Evolutionary conservation across 208 protist genomes (phyloP), one percentile per base, ranked within the genome.

Genomic region (Strigomonas culicis): DNA sequence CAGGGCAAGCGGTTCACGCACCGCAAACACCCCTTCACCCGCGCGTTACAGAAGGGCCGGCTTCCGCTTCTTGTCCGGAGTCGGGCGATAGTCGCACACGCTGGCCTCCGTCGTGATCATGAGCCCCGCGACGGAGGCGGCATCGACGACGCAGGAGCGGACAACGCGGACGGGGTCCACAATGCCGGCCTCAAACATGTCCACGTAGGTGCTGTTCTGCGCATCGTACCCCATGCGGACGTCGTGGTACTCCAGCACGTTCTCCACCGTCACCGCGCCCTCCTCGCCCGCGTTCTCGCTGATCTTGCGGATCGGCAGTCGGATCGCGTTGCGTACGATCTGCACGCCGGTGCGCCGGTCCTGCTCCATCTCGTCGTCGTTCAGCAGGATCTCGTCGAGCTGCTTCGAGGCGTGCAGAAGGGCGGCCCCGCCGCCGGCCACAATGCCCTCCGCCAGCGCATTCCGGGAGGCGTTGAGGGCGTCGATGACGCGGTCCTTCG

Each of bases 91-190:
- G 70, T 97, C 92, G 68, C 89, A 95, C 2, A 99, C 88, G 69
- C 97, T 97, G 44, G 86, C 91, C 81, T 99, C 98, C 24, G 97
- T 97, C 2, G 98, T 99, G 68, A 98, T 99, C 96, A 99, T 98
- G 25, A 99, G 84, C 24, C 97, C 93, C 4, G 98, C 94, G 21
- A 99, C 97, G 47, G 86, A 97, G 15, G 97, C 80, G 32, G 98
- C 97, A 68, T 99, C 97, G 36, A 88, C 75, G 28, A 99, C 79
- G n/a, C 98, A 97, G 19, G 98, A 97, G 57, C 93, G 83, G 57
- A 99, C 98, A 19, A 99, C 99, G 82, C 99, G 99, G 50, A 96
- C 96, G 59, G 99, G 98, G 86, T 99, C 99, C 74, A 99, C 98
- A 73, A 99, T 99, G 74, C 99, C 99, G 17, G 92, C 86, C 49